Conservation (phyloP, 371 early-diverging fungal species). For the Circinella umbellata region DNA sequence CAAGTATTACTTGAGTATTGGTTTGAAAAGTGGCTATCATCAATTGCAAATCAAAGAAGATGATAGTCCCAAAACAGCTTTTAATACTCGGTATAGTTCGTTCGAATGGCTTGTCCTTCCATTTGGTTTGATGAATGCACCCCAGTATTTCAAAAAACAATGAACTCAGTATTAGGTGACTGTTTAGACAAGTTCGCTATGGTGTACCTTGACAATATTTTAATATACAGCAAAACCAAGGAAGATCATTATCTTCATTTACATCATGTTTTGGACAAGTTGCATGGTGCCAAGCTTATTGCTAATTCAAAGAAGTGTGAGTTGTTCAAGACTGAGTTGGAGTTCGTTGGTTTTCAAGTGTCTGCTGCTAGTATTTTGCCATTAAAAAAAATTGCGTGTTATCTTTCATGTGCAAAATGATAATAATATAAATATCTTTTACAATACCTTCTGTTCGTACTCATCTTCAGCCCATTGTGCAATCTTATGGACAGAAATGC, state of each 20-base stretch:
- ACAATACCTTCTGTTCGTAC: too few relatives aligned
- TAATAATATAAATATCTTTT: too few relatives aligned
- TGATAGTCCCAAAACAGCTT: constrained; percentile 28
- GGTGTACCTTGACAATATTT: constrained; percentile 63
- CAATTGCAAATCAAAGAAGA: constrained; percentile 12
- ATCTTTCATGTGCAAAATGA: too few relatives aligned
- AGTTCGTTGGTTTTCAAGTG: constrained; percentile 48
- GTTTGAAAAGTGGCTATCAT: constrained; percentile 24
- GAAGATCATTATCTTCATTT: constrained; percentile 46
- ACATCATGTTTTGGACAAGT: constrained; percentile 33
- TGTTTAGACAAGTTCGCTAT: constrained; percentile 47
- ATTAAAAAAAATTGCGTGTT: constrained; percentile 22
- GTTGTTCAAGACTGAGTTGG: constrained; percentile 34
- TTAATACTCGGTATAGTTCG: constrained; percentile 42
- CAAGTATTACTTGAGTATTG: constrained; percentile 48
- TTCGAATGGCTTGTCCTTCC: constrained; percentile 55
- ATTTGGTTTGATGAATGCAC: constrained; percentile 49
- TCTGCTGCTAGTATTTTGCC: constrained; percentile 31
- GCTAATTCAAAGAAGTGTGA: constrained; percentile 56
- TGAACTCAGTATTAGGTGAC: constrained; percentile 51
- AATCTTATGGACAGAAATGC: too few relatives aligned
- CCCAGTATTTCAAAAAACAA: constrained; percentile 45
- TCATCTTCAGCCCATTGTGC: too few relatives aligned
- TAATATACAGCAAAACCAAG: constrained; percentile 55
- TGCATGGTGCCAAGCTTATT: constrained; percentile 37